Conservation (phyloP, 768 basidiomycete genomes). For the Lactifluus echinatus region DNA sequence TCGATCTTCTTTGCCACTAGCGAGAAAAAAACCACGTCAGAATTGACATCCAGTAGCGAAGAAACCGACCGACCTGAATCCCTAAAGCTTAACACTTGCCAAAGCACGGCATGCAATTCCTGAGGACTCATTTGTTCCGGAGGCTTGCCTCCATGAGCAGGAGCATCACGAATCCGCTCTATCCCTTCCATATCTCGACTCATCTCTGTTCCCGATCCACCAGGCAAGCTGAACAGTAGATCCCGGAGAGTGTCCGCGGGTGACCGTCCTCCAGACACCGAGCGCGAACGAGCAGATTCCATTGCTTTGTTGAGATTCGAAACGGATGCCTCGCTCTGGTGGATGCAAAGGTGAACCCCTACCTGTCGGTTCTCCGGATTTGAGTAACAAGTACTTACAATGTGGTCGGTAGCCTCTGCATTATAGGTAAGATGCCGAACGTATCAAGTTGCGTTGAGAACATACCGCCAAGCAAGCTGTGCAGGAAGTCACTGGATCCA, state of each 20-base stretch:
- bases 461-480: constrained; percentile 68
- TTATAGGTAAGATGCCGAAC: not conserved
- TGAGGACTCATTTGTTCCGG: constrained; percentile 84
- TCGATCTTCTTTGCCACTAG: constrained; percentile 70
- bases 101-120: constrained; percentile 73
- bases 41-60: not conserved
- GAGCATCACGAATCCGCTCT: constrained; percentile 42
- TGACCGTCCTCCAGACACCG: constrained; percentile 26
- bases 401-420: constrained; percentile 54
- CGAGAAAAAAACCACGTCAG: not conserved
- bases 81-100: constrained; percentile 80
- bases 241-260: constrained; percentile 47
- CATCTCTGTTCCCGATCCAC: constrained; percentile 51
- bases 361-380: not conserved
- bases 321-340: constrained; percentile 59
- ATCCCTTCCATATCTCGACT: constrained; percentile 62
- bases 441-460: not conserved
- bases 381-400: constrained; percentile 32
- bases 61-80: constrained; percentile 49
- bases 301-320: constrained; percentile 78
- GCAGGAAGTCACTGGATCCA: constrained; percentile 69
- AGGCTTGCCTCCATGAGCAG: constrained; percentile 44
- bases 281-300: constrained; percentile 51
- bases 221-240: constrained; percentile 55
- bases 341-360: not conserved